These are phyloP conservation scores for Clarireedia homoeocarpa DNA, from an alignment of 2,329 filamentous ascomycete genomes.

Conservation along the genomic window DNA sequence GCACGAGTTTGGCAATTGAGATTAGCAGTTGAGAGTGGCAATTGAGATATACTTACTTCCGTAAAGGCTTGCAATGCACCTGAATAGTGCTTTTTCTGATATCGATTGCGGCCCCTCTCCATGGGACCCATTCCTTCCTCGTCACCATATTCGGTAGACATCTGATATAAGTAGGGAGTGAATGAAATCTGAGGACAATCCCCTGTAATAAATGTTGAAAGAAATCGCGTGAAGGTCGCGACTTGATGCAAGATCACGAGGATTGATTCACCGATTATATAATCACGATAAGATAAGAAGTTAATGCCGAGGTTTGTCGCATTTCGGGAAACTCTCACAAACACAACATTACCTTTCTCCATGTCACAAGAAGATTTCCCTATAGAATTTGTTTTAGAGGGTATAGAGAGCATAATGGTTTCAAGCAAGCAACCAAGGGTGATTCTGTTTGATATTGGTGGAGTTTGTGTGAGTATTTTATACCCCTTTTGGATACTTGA, in stretches of 20 bases:
- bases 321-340: background rate
- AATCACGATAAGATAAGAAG: background rate
- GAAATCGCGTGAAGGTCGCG: background rate
- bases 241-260: background rate
- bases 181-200: background rate
- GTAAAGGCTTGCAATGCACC: conserved; percentile 23
- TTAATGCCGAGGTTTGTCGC: conserved; percentile 1
- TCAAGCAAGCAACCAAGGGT: conserved; percentile 47
- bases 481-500: background rate
- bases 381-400: conserved; percentile 25
- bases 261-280: background rate
- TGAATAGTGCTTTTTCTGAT: conserved; percentile 24
- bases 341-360: background rate
- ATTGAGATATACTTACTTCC: conserved; percentile 15
- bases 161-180: background rate
- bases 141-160: conserved; percentile 5
- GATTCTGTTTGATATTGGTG: conserved; percentile 83
- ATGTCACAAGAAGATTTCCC: conserved; percentile 28
- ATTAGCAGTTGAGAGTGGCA: background rate
- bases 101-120: conserved; percentile 23
- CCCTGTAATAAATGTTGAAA: background rate
- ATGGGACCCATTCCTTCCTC: conserved; percentile 23
- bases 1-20: background rate
- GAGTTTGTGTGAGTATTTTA: conserved; percentile 73
- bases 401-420: conserved; percentile 32